Evolutionary conservation across 2,329 filamentous ascomycete species (phyloP), one percentile per base, ranked within the genome.

Genomic region (Ophiognomonia clavigignenti-juglandacearum): DNA sequence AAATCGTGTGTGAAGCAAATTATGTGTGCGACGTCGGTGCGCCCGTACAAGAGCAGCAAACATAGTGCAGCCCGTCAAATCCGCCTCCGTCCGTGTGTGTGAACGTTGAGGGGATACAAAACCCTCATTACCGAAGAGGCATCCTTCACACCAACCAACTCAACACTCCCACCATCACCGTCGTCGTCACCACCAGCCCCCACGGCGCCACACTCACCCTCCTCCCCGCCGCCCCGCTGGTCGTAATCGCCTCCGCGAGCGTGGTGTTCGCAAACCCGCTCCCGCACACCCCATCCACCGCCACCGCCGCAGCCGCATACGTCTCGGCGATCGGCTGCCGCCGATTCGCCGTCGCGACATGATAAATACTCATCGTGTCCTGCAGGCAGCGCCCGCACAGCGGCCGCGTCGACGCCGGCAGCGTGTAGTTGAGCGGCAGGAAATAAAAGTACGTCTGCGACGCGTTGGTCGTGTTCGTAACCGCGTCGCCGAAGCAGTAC

Each of bases 401-500:
- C 1, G 90, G 88, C n/a, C 74, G 72, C 22, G 83, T 79, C 19
- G 77, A 77, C 13, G 71, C 73, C 0, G 88, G 87, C 11, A 96
- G 69, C 1, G 73, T 65, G 34, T 83, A 75, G 50, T 93, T 93
- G 46, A 95, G 75, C 0, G 91, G 88, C 3, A 97, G 72, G 59
- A 86, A 92, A 69, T 96, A 98, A 29, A 93, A 76, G 60, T 91
- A 92, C 27, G 81, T 77, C 62, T 93, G 85, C 26, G 82, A 79
- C 0, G 86, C 73, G 8, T 79, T 84, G 19, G 80, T 78, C 6
- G 70, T 63, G 66, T 96, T 95, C 39, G 86, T 89, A 51, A 91
- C 82, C 41, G 92, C 89, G 56, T 88, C 85, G 55, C 87, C 87
- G 64, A 89, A 96, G 70, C 81, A 85, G 71, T 92, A 96, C 55